Base-by-base conservation (phyloP, 306 rosid genomes). In the Castanea crenata region DNA sequence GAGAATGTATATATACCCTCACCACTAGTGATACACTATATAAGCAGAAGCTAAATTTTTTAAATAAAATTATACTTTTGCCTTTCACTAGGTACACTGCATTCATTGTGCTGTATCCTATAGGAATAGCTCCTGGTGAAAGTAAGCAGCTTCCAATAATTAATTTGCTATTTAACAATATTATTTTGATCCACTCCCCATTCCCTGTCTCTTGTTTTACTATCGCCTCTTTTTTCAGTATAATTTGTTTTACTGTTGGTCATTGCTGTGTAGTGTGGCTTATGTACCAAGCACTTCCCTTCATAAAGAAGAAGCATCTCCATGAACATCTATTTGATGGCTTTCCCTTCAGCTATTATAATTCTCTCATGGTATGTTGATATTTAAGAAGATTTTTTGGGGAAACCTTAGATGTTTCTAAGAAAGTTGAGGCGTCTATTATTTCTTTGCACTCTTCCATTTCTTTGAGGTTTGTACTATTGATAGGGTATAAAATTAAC, bases 221-320 rank as follows among this genome's bases (percentile, higher is more conserved):
- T 78, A 56, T 80, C 46, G n/a, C 56, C 52, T 55, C 15, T 29
- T 51, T 67, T 63, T 5, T 34, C 59, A 62, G 72, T 38, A 34
- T 34, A 76, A 81, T 70, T 71, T 25, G 69, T 78, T 77, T 65
- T 51, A 87, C 79, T 84, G 63, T 79, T 38, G 46, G 71, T 74
- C 68, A 32, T 62, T 83, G 67, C 80, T 13, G 21, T 83, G 90
- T 92, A 94, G 97, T 92, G 79, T 90, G 98, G 97, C 52, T 74
- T 67, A 89, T 91, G 92, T 94, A 91, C 84, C 87, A 89, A 75
- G 94, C 98, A 51, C 91, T 95, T 83, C 94, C 98, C 44, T 88
- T 86, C 70, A 76, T 89, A 75, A 86, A 89, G 83, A 77, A 88
- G 92, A 87, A 77, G 73, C 89, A 88, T 87, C 87, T 89, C 79